These are phyloP conservation scores for Candida frijolesensis DNA, from an alignment of 1,139 yeast species.

Conservation along the genomic window DNA sequence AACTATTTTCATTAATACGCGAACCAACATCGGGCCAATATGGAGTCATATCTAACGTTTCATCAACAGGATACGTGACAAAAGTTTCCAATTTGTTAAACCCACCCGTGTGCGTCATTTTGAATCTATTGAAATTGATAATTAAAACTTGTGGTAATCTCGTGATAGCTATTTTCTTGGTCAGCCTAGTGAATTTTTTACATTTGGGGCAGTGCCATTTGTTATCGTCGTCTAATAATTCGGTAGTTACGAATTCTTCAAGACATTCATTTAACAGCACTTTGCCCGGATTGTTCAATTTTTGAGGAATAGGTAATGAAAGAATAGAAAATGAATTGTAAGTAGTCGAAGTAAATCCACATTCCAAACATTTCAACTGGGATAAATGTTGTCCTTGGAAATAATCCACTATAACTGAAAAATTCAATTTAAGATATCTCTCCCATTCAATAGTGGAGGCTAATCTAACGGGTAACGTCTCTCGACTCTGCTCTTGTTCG, in stretches of 20 bases:
- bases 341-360: constrained; percentile 82
- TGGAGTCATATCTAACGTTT: constrained; percentile 62
- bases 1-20: constrained; percentile 21
- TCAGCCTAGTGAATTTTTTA: constrained; percentile 63
- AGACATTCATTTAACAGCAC: constrained; percentile 66
- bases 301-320: constrained; percentile 70
- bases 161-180: constrained; percentile 69
- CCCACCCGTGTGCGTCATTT: constrained; percentile 44
- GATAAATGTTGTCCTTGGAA: constrained; percentile 93
- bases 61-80: constrained; percentile 60
- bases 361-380: constrained; percentile 71
- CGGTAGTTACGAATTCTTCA: constrained; percentile 66
- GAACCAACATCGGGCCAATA: constrained; percentile 73
- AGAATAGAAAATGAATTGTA: constrained; percentile 80
- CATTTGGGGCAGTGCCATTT: constrained; percentile 92
- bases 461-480: constrained; percentile 71
- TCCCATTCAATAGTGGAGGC: constrained; percentile 98
- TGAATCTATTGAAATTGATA: constrained; percentile 80
- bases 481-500: constrained; percentile 76
- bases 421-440: constrained; percentile 79
- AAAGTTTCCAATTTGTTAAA: constrained; percentile 64
- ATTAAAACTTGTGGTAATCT: constrained; percentile 73
- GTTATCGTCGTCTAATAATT: constrained; percentile 75
- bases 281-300: constrained; percentile 21
- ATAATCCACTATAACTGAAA: constrained; percentile 80